phyloP scores from a whole-genome alignment of 2,329 filamentous ascomycete genomes.

The Mycocentrospora acerina region DNA sequence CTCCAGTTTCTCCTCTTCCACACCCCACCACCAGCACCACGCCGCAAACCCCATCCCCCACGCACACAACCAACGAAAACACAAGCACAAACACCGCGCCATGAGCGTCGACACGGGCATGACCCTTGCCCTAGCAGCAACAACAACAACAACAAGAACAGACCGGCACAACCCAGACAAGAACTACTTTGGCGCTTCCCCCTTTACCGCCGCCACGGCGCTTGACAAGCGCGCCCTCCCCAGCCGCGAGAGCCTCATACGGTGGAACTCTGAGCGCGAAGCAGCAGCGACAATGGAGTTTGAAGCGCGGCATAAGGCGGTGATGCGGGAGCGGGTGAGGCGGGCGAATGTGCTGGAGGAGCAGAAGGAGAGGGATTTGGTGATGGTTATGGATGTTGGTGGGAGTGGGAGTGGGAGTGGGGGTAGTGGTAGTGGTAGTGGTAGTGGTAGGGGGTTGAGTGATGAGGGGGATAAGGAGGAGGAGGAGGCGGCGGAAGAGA shows the following conservation, averaged over 20 bases:
- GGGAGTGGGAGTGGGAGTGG: too few relatives aligned
- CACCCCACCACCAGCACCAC: conserved; percentile 1
- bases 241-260: conserved; percentile 18
- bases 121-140: conserved; percentile 2
- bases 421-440: too few relatives aligned
- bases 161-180: too few relatives aligned
- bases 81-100: background rate
- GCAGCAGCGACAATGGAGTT: conserved; percentile 4
- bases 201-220: background rate
- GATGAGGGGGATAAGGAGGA: too few relatives aligned
- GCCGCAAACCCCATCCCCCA: conserved; percentile 2
- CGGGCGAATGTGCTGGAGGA: conserved; percentile 34
- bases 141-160: conserved; percentile 1
- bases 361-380: too few relatives aligned
- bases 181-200: too few relatives aligned
- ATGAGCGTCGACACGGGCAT: conserved; percentile 1
- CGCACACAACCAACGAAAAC: background rate
- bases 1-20: too few relatives aligned
- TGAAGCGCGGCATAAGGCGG: conserved; percentile 12
- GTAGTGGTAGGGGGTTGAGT: too few relatives aligned
- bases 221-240: conserved; percentile 11
- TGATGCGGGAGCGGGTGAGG: conserved; percentile 26
- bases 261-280: conserved; percentile 30
- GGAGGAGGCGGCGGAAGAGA: too few relatives aligned
- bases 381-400: too few relatives aligned